Conservation (phyloP, 208 protist species). For the Crithidia acanthocephali region DNA sequence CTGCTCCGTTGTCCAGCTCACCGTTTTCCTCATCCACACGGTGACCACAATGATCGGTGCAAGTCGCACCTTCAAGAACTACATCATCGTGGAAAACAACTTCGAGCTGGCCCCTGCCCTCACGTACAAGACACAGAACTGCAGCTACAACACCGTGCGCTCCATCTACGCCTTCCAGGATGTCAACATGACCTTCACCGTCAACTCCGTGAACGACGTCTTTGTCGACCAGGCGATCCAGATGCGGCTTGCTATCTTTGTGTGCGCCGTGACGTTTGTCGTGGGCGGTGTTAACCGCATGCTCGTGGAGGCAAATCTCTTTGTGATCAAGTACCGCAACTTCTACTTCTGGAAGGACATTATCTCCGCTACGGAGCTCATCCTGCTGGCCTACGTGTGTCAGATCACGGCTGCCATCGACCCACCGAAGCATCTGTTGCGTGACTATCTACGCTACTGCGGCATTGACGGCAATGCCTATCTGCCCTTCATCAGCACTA, state of each 20-base stretch:
- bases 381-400: conserved; percentile 55
- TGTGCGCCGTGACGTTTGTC: conserved; percentile 47
- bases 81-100: conserved; percentile 43
- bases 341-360: conserved; percentile 79
- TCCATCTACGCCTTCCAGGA: conserved; percentile 62
- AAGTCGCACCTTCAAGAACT: conserved; percentile 54
- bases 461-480: conserved; percentile 41
- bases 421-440: conserved; percentile 42
- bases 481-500: conserved; percentile 54
- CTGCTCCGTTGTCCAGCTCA: conserved; percentile 60
- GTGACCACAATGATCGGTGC: conserved; percentile 44
- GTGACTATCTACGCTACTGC: conserved; percentile 64
- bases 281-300: conserved; percentile 61
- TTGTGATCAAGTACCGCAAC: conserved; percentile 62
- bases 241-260: conserved; percentile 69
- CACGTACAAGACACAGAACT: conserved; percentile 49
- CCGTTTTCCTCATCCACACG: conserved; percentile 60
- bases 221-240: conserved; percentile 75
- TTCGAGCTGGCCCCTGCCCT: conserved; percentile 49
- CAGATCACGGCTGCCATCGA: conserved; percentile 44
- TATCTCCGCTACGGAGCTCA: conserved; percentile 69
- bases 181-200: conserved; percentile 50
- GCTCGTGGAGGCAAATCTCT: conserved; percentile 68
- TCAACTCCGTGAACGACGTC: conserved; percentile 50
- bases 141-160: conserved; percentile 46